phyloP scores from a whole-genome alignment of 2,329 filamentous ascomycete species.

The Claviceps pazoutovae region DNA sequence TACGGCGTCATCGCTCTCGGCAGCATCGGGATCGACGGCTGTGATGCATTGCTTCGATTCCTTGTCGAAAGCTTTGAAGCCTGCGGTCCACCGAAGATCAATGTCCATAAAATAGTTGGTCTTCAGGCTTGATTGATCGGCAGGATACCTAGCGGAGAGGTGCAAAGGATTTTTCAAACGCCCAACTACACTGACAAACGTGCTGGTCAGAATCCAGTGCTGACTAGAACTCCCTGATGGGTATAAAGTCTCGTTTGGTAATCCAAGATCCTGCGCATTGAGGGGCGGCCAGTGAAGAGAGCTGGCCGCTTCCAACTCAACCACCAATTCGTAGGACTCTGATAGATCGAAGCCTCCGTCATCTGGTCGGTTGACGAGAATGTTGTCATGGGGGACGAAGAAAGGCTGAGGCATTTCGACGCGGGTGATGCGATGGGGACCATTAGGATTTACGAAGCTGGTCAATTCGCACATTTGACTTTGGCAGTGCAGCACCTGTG shows the following conservation, averaged over 20 bases:
- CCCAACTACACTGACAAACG: conserved; percentile 27
- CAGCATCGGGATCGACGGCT: conserved; percentile 22
- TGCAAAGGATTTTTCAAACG: conserved; percentile 23
- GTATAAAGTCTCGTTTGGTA: conserved; percentile 10
- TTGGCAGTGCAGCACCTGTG: conserved; percentile 36
- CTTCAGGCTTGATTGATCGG: conserved; percentile 11
- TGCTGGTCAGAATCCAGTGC: conserved; percentile 27
- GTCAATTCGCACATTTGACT: conserved; percentile 40
- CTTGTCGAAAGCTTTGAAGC: conserved; percentile 26
- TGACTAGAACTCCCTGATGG: conserved; percentile 11
- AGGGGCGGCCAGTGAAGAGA: conserved; percentile 39
- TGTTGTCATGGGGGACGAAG: conserved; percentile 35
- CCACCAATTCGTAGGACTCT: conserved; percentile 33
- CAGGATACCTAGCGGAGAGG: conserved; percentile 14
- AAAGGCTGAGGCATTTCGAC: conserved; percentile 36
- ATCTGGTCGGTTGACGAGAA: conserved; percentile 34
- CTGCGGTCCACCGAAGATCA: conserved; percentile 32
- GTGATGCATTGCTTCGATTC: conserved; percentile 31
- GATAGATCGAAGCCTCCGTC: conserved; percentile 33
- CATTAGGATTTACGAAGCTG: conserved; percentile 33
- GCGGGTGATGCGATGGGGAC: conserved; percentile 31
- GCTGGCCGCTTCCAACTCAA: conserved; percentile 39
- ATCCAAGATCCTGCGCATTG: conserved; percentile 21
- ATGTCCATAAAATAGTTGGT: conserved; percentile 36
- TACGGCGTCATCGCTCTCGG: conserved; percentile 12